Evolutionary conservation across 805 yeast genomes (phyloP).

Genomic region (Sugiyamaella valdiviana): DNA sequence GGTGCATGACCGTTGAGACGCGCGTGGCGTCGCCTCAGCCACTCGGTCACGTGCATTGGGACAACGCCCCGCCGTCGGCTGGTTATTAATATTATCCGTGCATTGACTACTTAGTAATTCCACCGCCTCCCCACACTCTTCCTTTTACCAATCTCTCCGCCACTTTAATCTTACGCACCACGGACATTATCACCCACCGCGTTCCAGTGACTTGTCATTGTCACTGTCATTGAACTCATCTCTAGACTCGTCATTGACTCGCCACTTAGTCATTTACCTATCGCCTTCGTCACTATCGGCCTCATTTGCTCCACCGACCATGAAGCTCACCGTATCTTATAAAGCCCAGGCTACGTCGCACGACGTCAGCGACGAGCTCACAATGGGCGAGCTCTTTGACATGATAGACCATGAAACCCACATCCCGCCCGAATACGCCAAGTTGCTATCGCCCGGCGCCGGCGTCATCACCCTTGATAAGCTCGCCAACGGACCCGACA

Average conservation of each 20-base stretch:
- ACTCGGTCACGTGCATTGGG: too few species aligned
- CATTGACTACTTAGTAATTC: neutral
- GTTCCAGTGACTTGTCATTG: too few species aligned
- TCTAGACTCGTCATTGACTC: neutral
- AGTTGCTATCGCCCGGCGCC: slow-evolving; percentile 26
- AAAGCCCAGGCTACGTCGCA: slow-evolving; percentile 14
- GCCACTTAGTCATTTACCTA: neutral
- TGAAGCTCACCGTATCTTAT: slow-evolving; percentile 20
- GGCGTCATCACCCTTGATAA: slow-evolving; percentile 22
- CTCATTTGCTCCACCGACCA: slow-evolving; percentile 4
- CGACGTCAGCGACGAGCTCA: slow-evolving; percentile 13
- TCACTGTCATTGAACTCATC: too few species aligned
- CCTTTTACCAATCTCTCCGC: neutral
- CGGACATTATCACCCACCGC: too few species aligned
- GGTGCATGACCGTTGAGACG: neutral
- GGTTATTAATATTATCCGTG: too few species aligned
- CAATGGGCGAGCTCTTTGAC: slow-evolving; percentile 21
- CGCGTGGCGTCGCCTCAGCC: neutral
- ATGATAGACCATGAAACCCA: slow-evolving; percentile 24
- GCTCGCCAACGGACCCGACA: slow-evolving; percentile 11
- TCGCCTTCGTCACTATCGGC: neutral
- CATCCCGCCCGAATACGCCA: slow-evolving; percentile 28
- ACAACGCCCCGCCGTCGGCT: too few species aligned
- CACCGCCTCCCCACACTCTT: neutral
- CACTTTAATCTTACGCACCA: too few species aligned